A percentile compares a stretch with the other conserved stretches of the same genome.
These are phyloP conservation scores for Aspergillus coremiiformis DNA, from an alignment of 495 filamentous ascomycete genomes.

Conservation along the genomic window DNA sequence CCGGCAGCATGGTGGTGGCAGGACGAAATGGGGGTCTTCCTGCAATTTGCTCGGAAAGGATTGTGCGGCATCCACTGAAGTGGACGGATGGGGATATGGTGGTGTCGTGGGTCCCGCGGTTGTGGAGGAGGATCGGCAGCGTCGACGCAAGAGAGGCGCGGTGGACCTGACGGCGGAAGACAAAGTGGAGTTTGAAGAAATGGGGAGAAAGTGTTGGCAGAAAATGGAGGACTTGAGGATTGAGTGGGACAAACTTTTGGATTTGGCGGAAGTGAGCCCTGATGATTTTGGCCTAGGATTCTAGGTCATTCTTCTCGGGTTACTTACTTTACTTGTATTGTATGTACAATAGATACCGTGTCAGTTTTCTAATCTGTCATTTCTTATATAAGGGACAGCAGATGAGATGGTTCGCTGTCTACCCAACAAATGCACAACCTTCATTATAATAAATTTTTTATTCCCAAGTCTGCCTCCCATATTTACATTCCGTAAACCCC, in stretches of 20 bases:
- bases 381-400: background rate
- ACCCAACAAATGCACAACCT: background rate
- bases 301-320: background rate
- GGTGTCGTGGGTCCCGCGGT: conserved; percentile 52
- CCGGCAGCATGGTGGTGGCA: conserved; percentile 39
- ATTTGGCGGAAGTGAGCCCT: conserved; percentile 24
- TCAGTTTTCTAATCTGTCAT: background rate
- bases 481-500: conserved; percentile 36
- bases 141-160: conserved; percentile 50
- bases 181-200: conserved; percentile 62
- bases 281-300: background rate
- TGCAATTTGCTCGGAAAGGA: conserved; percentile 50
- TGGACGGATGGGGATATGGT: conserved; percentile 79
- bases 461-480: conserved; percentile 15
- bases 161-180: conserved; percentile 55
- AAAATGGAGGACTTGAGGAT: conserved; percentile 76
- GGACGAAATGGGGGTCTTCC: conserved; percentile 79
- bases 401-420: background rate
- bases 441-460: conserved; percentile 6
- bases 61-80: conserved; percentile 61
- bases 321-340: background rate
- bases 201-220: conserved; percentile 67
- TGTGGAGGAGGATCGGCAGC: conserved; percentile 37
- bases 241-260: conserved; percentile 65
- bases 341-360: background rate